Evolutionary conservation across 306 rosid genomes (phyloP).

Genomic region (Corylus heterophylla): DNA sequence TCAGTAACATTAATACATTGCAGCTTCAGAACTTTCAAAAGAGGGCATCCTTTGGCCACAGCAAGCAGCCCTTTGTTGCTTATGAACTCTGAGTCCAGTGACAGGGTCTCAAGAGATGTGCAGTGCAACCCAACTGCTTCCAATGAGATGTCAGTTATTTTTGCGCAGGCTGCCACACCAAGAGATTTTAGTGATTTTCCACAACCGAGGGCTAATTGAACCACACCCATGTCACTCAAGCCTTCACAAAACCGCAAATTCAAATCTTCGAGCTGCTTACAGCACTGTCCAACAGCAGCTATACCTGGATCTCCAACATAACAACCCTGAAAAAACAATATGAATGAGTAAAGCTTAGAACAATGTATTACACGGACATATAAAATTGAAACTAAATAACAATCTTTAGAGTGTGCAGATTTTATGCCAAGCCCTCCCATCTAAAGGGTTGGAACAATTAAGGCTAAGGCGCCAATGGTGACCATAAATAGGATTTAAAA

Average conservation of each 20-base stretch:
- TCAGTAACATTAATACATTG: slow-evolving; percentile 85
- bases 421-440: slow-evolving; percentile 1
- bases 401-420: background rate
- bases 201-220: slow-evolving; percentile 65
- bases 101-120: slow-evolving; percentile 60
- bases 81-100: slow-evolving; percentile 84
- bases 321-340: slow-evolving; percentile 66
- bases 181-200: slow-evolving; percentile 76
- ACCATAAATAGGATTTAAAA: background rate
- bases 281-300: slow-evolving; percentile 77
- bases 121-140: slow-evolving; percentile 81
- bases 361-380: background rate
- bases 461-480: background rate
- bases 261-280: slow-evolving; percentile 83
- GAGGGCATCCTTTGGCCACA: slow-evolving; percentile 75
- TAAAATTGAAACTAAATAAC: background rate
- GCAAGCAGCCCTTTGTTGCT: slow-evolving; percentile 78
- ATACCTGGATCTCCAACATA: slow-evolving; percentile 92
- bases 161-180: slow-evolving; percentile 90
- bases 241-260: slow-evolving; percentile 95
- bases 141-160: slow-evolving; percentile 75
- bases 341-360: slow-evolving; percentile 20
- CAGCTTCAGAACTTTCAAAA: slow-evolving; percentile 77
- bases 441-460: background rate
- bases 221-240: slow-evolving; percentile 71